These are phyloP conservation scores for Juglanconis juglandina DNA, from an alignment of 2,329 filamentous ascomycete species.

Conservation along the genomic window DNA sequence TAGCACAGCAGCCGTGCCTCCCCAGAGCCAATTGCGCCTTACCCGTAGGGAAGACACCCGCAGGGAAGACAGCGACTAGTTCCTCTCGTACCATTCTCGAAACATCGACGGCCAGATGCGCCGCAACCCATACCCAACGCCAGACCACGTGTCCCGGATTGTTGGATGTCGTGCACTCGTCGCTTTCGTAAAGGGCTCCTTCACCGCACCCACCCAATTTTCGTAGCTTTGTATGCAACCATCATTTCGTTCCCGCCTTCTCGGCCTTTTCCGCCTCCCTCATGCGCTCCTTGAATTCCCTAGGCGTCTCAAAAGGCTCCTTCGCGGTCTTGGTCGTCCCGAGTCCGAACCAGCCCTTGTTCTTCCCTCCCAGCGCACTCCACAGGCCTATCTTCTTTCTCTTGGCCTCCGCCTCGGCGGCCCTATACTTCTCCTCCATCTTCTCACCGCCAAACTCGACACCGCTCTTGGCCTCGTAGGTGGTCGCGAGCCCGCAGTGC, in stretches of 20 bases:
- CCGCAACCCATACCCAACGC: no score
- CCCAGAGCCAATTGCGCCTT: no score
- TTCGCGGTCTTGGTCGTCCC: slow-evolving; percentile 12
- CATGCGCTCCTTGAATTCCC: slow-evolving; percentile 73
- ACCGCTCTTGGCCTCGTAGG: slow-evolving; percentile 89
- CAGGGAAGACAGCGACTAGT: no score
- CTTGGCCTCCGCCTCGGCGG: slow-evolving; percentile 65
- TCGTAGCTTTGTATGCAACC: neutral
- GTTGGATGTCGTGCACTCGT: neutral
- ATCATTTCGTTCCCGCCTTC: slow-evolving; percentile 25
- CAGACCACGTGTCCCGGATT: no score
- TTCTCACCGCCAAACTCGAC: slow-evolving; percentile 77
- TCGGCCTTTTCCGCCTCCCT: slow-evolving; percentile 22
- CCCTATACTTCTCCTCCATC: slow-evolving; percentile 60
- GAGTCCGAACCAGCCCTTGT: slow-evolving; percentile 35
- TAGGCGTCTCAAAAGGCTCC: slow-evolving; percentile 68
- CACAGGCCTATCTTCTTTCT: slow-evolving; percentile 69
- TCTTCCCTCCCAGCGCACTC: slow-evolving; percentile 49
- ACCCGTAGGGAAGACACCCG: no score
- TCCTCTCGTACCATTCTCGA: no score
- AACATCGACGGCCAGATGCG: no score
- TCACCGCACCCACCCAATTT: neutral
- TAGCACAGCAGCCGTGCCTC: no score
- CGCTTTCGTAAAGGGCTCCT: neutral
- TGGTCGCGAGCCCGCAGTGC: slow-evolving; percentile 76